Evolutionary conservation across 2,329 filamentous ascomycete species (phyloP).

Genomic region (Aaosphaeria arxii): DNA sequence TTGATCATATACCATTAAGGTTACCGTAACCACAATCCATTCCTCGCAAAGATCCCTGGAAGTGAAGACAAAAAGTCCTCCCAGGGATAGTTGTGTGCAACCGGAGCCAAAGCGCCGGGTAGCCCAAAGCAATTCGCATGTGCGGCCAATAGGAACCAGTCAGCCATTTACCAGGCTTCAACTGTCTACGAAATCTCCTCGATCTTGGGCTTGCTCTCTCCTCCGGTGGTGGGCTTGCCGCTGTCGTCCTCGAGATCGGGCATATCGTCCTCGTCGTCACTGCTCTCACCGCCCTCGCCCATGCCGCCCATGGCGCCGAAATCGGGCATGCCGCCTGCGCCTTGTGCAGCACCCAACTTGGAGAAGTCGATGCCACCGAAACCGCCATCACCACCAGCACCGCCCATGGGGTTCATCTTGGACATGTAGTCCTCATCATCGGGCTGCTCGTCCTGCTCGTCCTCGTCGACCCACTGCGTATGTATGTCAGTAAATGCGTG

Average conservation of each 20-base stretch:
- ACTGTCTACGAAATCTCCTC: constrained; percentile 41
- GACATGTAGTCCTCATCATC: constrained; percentile 69
- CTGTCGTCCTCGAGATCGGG: constrained; percentile 59
- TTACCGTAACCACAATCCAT: no score
- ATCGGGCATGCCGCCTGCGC: constrained; percentile 42
- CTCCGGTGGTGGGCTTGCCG: constrained; percentile 32
- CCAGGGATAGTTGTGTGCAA: no score
- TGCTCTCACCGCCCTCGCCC: constrained; percentile 42
- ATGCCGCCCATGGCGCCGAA: constrained; percentile 29
- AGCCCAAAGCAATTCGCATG: no score
- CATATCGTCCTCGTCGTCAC: constrained; percentile 69
- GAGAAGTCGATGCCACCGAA: constrained; percentile 92
- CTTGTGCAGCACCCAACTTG: constrained; percentile 63
- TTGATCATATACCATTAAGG: no score
- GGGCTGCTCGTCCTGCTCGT: constrained; percentile 88
- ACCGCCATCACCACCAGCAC: constrained; percentile 56
- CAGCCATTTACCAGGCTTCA: no score
- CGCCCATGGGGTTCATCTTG: constrained; percentile 52
- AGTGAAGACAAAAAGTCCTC: no score
- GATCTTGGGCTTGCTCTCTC: constrained; percentile 42
- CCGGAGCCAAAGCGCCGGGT: no score
- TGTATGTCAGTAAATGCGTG: constrained; percentile 14
- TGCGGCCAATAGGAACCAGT: neutral
- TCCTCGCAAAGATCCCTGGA: no score
- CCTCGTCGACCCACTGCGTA: constrained; percentile 84